phyloP scores from a whole-genome alignment of 1,284 basidiomycete species.

The Xerocomus minutiporus region DNA sequence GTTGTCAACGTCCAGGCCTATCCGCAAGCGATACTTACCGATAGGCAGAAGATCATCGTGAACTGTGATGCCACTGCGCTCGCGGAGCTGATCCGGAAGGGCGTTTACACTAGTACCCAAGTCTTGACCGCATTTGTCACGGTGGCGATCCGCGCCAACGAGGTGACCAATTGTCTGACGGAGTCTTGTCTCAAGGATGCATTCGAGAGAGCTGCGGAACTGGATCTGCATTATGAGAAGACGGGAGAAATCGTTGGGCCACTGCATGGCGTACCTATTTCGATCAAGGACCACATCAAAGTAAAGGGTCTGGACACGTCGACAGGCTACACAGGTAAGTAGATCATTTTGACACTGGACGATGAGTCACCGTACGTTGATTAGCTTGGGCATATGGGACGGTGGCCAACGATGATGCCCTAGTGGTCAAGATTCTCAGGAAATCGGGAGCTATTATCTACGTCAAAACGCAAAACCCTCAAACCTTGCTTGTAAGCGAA shows the following conservation, averaged over 20 bases:
- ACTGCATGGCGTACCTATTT: conserved; percentile 56
- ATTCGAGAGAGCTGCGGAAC: conserved; percentile 44
- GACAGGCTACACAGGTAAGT: conserved; percentile 43
- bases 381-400: conserved; percentile 43
- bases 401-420: conserved; percentile 40
- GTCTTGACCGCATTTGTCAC: conserved; percentile 27
- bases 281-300: conserved; percentile 52
- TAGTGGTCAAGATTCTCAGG: conserved; percentile 45
- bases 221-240: conserved; percentile 45
- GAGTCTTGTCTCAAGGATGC: conserved; percentile 54
- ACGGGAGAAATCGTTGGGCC: conserved; percentile 53
- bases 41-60: conserved; percentile 26
- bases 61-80: conserved; percentile 29
- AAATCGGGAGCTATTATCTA: conserved; percentile 54
- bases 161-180: conserved; percentile 50
- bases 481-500: conserved; percentile 41
- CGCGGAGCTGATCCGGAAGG: conserved; percentile 19
- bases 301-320: conserved; percentile 47
- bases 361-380: neutral
- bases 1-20: conserved; percentile 24
- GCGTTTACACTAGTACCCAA: conserved; percentile 24
- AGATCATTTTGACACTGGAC: neutral
- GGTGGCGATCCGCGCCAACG: conserved; percentile 28
- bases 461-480: conserved; percentile 55
- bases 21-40: conserved; percentile 26